Evolutionary conservation across 768 basidiomycete species (phyloP).

Genomic region (Boletus tylopilopsis): DNA sequence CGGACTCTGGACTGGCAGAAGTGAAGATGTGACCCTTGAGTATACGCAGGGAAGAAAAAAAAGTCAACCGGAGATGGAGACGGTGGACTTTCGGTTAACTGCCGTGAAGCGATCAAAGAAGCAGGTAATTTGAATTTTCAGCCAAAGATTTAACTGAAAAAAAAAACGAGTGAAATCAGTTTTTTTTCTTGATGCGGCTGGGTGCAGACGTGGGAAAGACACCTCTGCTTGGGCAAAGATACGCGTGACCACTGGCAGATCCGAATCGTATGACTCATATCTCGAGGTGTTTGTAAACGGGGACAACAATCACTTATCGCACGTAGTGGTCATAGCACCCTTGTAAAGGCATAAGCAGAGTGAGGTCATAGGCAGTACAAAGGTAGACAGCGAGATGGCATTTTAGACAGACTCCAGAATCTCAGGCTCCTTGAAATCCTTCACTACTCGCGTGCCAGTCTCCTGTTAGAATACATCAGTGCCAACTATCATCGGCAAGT

Average conservation of each 20-base stretch:
- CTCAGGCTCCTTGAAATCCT: conserved; percentile 98
- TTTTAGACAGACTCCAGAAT: conserved; percentile 86
- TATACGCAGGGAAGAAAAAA: not conserved
- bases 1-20: not conserved
- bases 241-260: no score
- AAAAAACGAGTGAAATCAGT: not conserved
- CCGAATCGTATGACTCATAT: no score
- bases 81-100: not conserved
- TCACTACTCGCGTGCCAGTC: conserved; percentile 89
- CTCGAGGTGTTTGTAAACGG: no score
- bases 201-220: not conserved
- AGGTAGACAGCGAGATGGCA: conserved; percentile 30
- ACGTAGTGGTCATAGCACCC: conserved; percentile 36
- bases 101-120: conserved; percentile 10
- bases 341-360: conserved; percentile 31
- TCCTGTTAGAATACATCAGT: conserved; percentile 49
- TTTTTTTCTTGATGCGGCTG: not conserved
- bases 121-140: conserved; percentile 1
- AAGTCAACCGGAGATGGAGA: not conserved
- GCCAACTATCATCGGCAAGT: not conserved
- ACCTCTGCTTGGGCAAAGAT: not conserved
- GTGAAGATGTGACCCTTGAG: not conserved
- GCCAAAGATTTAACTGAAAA: not conserved
- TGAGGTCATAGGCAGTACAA: conserved; percentile 36
- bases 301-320: no score